Evolutionary conservation across 306 rosid genomes (phyloP).

Genomic region (Biancaea sappan): DNA sequence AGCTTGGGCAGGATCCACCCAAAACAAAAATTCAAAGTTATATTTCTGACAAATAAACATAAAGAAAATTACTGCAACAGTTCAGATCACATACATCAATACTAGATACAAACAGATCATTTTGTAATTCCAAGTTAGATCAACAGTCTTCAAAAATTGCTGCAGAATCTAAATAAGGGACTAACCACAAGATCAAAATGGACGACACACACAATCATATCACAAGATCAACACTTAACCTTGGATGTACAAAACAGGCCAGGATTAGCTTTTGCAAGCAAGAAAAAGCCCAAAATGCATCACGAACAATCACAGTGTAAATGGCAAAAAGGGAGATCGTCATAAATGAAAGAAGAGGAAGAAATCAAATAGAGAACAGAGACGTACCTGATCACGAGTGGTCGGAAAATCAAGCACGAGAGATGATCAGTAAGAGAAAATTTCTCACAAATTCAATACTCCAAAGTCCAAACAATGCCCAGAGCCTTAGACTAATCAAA

Average conservation of each 20-base stretch:
- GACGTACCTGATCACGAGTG: neutral
- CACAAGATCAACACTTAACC: conserved; percentile 13
- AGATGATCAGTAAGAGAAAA: neutral
- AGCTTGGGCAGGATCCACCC: conserved; percentile 29
- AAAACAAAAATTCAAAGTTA: neutral
- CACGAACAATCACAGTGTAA: neutral
- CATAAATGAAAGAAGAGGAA: neutral
- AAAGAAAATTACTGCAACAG: conserved; percentile 16
- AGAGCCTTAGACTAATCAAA: neutral
- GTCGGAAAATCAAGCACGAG: neutral
- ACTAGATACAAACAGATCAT: neutral
- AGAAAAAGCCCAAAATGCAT: neutral
- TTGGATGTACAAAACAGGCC: neutral
- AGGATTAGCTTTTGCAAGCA: neutral
- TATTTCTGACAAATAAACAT: neutral
- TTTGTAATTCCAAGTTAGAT: conserved; percentile 37
- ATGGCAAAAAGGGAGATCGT: neutral
- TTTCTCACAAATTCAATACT: neutral
- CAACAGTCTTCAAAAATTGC: neutral
- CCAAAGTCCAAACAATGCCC: neutral
- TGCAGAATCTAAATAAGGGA: conserved; percentile 19
- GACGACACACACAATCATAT: conserved; percentile 4
- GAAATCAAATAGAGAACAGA: neutral
- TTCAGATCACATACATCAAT: conserved; percentile 19
- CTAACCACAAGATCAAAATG: neutral